Evolutionary conservation across 2,329 filamentous ascomycete genomes (phyloP), one percentile per base, ranked within the genome.

Genomic region (Nectriaceae sp.): DNA sequence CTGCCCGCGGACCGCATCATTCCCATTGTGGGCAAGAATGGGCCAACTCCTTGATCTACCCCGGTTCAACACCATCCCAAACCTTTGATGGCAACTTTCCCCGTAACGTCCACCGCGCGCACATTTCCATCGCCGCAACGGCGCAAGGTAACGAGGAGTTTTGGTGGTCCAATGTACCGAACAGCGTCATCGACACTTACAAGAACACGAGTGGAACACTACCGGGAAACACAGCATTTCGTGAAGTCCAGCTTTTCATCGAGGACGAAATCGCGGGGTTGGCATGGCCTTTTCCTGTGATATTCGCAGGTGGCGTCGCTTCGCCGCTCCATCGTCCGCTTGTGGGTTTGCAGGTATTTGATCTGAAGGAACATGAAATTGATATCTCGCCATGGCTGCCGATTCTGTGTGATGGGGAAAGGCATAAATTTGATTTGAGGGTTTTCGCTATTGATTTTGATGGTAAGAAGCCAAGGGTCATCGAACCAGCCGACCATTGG

Each of bases 251-350:
- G 58, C 72, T 94, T 1, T 73, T 80, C 37, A 88, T 95, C 44
- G 89, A 95, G 61, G 87, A 80, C 1, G 70, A 78, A 16, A 68
- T 93, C 19, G 88, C 87, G 2, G 90, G 89, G 2, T 83, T 91
- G 2, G 80, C 83, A 24, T 94, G 88, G 88, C 90, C 90, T 1
- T 93, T 89, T 59, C 89, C 89, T 0, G 78, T 90, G 16, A 85
- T 95, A 41, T 93, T 92, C 59, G 92, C 90, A 0, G 90, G 90
- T 3, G 89, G 89, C 2, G 76, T 95, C 5, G 85, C 87, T 1
- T 89, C 89, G 4, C 83, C 83, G 1, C 77, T 94, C 33, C 90
- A 91, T 79, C 77, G 88, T 5, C 90, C 90, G 0, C 78, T 94
- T 45, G 89, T 89, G 3, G 89, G 89, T 1, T 82, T 88, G 18